These are phyloP conservation scores for Lachnellula willkommii DNA, from an alignment of 2,329 filamentous ascomycete species.

Conservation along the genomic window DNA sequence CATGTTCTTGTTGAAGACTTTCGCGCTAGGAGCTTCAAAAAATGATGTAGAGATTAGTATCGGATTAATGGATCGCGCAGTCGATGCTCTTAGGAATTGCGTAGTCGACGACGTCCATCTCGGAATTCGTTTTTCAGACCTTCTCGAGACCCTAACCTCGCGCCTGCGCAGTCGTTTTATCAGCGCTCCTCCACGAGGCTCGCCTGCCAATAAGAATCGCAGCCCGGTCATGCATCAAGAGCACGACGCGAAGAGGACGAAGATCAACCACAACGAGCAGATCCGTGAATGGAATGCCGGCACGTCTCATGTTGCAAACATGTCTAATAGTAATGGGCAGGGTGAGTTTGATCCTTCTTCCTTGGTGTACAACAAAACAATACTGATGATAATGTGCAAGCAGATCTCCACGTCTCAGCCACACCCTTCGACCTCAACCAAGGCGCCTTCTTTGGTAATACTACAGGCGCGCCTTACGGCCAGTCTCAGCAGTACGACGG, in stretches of 20 bases:
- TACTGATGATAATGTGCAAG: background rate
- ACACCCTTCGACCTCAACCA: slow-evolving; percentile 56
- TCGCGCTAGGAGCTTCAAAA: slow-evolving; percentile 73
- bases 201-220: slow-evolving; percentile 20
- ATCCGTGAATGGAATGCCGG: slow-evolving; percentile 29
- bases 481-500: slow-evolving; percentile 19
- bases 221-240: slow-evolving; percentile 29
- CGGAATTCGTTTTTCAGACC: slow-evolving; percentile 76
- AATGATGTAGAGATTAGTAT: slow-evolving; percentile 73
- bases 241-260: slow-evolving; percentile 30
- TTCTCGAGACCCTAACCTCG: slow-evolving; percentile 73
- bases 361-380: background rate
- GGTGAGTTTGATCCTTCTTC: slow-evolving; percentile 14
- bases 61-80: slow-evolving; percentile 67
- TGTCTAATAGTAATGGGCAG: slow-evolving; percentile 14
- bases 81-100: slow-evolving; percentile 68
- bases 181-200: slow-evolving; percentile 47
- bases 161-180: slow-evolving; percentile 70
- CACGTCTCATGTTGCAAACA: slow-evolving; percentile 21
- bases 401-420: slow-evolving; percentile 46
- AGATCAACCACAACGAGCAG: slow-evolving; percentile 19
- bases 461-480: slow-evolving; percentile 34
- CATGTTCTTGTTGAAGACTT: slow-evolving; percentile 81
- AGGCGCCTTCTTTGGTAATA: slow-evolving; percentile 47
- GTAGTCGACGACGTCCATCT: slow-evolving; percentile 83